phyloP scores from a whole-genome alignment of 2,329 filamentous ascomycete genomes.

The Penicillium polonicum region DNA sequence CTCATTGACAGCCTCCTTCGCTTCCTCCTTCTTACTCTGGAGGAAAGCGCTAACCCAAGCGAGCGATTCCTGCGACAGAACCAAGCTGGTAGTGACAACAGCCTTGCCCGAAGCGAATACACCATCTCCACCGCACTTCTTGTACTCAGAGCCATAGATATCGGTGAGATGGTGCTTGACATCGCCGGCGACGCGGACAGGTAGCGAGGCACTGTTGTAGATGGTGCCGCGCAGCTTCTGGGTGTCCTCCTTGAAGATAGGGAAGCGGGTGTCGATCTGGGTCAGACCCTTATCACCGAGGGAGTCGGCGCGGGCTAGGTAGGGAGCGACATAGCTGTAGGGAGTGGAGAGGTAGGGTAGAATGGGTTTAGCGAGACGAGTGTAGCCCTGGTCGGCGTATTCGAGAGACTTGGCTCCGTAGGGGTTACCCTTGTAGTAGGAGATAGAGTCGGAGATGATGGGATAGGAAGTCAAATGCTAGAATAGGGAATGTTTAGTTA shows the following conservation, averaged over 20 bases:
- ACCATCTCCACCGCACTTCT: constrained; percentile 54
- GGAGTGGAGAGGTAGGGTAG: constrained; percentile 76
- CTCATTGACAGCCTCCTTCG: constrained; percentile 56
- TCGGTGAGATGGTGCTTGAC: constrained; percentile 49
- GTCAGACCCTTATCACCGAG: constrained; percentile 70
- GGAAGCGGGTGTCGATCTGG: constrained; percentile 69
- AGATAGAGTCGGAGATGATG: constrained; percentile 73
- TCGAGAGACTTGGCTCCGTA: constrained; percentile 80
- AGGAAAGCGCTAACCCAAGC: constrained; percentile 61
- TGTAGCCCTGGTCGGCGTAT: constrained; percentile 71
- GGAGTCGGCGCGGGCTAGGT: constrained; percentile 76
- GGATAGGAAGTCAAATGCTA: constrained; percentile 86
- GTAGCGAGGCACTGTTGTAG: constrained; percentile 61
- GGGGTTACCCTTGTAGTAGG: constrained; percentile 75
- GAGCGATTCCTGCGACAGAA: constrained; percentile 65
- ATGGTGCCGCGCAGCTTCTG: constrained; percentile 66
- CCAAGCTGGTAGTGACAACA: constrained; percentile 63
- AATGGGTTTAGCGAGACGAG: constrained; percentile 72
- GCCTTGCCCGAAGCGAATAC: constrained; percentile 70
- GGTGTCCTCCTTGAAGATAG: constrained; percentile 72
- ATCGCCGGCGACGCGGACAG: constrained; percentile 61
- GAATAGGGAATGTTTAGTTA: constrained; percentile 21
- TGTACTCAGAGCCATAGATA: constrained; percentile 47
- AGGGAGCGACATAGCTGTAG: constrained; percentile 79
- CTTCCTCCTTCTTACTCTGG: constrained; percentile 61